These are phyloP conservation scores for Kwoniella europaea DNA, from an alignment of 768 basidiomycete species.

Conservation along the genomic window DNA sequence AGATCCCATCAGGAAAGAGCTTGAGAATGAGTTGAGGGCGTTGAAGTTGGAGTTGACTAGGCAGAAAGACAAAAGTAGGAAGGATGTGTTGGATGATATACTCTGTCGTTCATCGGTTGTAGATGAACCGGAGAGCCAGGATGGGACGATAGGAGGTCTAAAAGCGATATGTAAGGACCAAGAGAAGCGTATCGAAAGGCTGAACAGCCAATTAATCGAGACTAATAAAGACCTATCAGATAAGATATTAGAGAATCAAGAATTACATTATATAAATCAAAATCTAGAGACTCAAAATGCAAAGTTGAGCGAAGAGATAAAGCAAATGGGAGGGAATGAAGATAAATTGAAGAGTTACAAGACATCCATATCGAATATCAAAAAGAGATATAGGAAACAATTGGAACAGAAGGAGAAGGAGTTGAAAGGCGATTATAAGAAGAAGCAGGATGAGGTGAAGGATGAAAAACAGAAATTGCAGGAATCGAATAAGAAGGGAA, in stretches of 20 bases:
- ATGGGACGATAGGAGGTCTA: neutral
- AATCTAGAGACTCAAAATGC: neutral
- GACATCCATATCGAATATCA: neutral
- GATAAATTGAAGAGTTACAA: neutral
- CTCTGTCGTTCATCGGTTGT: neutral
- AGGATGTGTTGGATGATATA: neutral
- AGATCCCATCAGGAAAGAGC: neutral
- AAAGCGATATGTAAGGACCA: neutral
- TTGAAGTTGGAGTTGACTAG: neutral
- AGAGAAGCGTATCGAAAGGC: neutral
- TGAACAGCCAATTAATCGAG: neutral
- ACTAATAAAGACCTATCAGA: neutral
- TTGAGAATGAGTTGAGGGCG: neutral
- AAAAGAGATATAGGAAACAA: slow-evolving; percentile 7
- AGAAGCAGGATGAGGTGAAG: slow-evolving; percentile 8
- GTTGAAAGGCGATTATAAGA: slow-evolving; percentile 3
- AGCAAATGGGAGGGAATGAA: neutral
- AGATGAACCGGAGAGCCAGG: neutral
- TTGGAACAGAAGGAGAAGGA: neutral
- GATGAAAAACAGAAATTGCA: neutral
- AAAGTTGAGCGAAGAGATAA: neutral
- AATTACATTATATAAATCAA: slow-evolving; percentile 3
- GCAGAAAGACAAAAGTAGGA: neutral
- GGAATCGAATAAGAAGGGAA: neutral
- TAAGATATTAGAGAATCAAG: neutral